Conservation (phyloP, 176 grass and related monocot species). For the Aegilops umbellulata region DNA sequence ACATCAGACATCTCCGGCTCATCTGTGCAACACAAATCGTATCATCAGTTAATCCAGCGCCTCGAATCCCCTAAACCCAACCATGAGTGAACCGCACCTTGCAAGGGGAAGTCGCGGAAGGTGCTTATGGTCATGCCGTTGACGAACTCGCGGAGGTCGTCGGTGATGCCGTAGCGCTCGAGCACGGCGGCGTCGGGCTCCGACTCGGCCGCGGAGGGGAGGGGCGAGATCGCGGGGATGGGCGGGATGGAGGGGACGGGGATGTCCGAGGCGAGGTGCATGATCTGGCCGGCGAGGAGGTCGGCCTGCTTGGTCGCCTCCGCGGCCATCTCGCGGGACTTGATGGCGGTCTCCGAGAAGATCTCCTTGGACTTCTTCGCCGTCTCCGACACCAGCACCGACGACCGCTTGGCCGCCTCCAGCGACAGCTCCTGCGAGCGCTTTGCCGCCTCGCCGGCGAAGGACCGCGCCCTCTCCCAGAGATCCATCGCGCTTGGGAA, state of each 20-base stretch:
- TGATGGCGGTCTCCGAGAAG: conserved; percentile 81
- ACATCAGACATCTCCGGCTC: conserved; percentile 63
- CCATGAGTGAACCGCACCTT: conserved; percentile 48
- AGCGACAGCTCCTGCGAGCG: conserved; percentile 86
- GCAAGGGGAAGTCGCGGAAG: conserved; percentile 90
- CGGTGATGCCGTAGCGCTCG: conserved; percentile 68
- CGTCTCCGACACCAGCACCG: conserved; percentile 70
- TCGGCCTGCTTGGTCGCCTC: conserved; percentile 97
- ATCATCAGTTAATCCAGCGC: conserved; percentile 1
- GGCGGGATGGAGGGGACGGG: conserved; percentile 61
- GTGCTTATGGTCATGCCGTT: conserved; percentile 88
- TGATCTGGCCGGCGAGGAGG: conserved; percentile 93
- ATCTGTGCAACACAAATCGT: conserved; percentile 43
- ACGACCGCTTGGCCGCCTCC: conserved; percentile 81
- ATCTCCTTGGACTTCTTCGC: conserved; percentile 88
- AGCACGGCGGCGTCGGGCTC: conserved; percentile 48
- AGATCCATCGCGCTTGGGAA: conserved; percentile 65
- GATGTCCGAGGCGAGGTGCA: conserved; percentile 74
- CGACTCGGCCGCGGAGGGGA: conserved; percentile 28
- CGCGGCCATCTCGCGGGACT: conserved; percentile 78
- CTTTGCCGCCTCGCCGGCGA: conserved; percentile 94
- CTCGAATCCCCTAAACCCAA: conserved; percentile 32
- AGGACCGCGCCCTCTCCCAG: conserved; percentile 77
- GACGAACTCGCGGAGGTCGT: conserved; percentile 93
- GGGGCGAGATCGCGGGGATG: conserved; percentile 53